Base-by-base conservation (phyloP, 106 monocot genomes). In the Dioscorea dumetorum region DNA sequence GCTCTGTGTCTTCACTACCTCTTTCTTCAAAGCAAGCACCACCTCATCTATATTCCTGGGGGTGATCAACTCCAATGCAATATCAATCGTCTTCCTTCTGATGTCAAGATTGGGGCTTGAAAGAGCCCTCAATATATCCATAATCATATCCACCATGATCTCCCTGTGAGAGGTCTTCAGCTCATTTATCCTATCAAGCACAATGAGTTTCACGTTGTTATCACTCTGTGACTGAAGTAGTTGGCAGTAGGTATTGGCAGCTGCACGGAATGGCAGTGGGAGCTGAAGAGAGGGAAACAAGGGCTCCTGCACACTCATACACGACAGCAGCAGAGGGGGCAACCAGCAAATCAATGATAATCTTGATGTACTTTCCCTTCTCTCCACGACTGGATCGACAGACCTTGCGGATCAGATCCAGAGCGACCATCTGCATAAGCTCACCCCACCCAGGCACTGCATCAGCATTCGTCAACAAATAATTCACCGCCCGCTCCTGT, bases 171-270 rank as follows among this genome's bases (percentile, higher is more conserved):
- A 80, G 5, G 50, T 35, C 52, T 87, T 86, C 52, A 94, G 80
- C 80, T 94, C 93, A 22, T 76, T 84, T 33, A 94, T 71, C 15
- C 93, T 78, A 24, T 94, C 93, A 24, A 94, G 77, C 10, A 94
- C 68, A 28, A 94, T 94, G 21, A 94, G 79, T 79, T 89, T 89
- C 33, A 94, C 93, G 74, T 94, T 94, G 79, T 94, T 89, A 61
- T 94, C 93, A 60, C 89, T 90, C 82, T 94, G 93, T 0, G 93
- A 94, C 2, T 75, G 74, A 14, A 92, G 76, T 21, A 94, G 74
- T 78, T 94, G 93, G 73, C 93, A 94, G 86, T 94, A 94, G 35
- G 93, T 94, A 57, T 70, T 80, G 50, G 93, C 86, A 13, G 93
- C 93, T 1, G 93, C 89, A 8, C 89, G 68, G n/a, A 33, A 94